phyloP scores from a whole-genome alignment of 2,329 filamentous ascomycete species.

The Fusarium albosuccineum region DNA sequence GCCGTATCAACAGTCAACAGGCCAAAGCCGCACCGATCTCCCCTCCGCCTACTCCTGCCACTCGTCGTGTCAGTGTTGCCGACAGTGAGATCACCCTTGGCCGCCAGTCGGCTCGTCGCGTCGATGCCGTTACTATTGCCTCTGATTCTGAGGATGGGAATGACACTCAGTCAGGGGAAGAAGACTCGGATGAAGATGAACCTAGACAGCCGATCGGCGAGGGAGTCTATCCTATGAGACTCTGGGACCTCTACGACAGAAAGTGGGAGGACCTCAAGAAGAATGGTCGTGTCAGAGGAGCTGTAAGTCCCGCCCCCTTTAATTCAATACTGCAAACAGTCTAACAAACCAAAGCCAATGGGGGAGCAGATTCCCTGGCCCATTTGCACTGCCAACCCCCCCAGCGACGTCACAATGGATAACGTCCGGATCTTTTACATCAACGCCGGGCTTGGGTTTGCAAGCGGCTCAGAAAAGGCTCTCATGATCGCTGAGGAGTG shows the following conservation, averaged over 20 bases:
- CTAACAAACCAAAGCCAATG: background rate
- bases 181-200: background rate
- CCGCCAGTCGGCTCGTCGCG: background rate
- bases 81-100: background rate
- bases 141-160: background rate
- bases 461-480: background rate
- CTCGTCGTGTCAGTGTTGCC: background rate
- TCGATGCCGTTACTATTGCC: background rate
- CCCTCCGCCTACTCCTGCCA: background rate
- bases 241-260: slow-evolving; percentile 6
- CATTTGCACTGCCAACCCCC: background rate
- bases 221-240: background rate
- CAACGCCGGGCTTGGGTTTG: background rate
- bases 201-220: background rate
- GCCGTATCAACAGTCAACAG: background rate
- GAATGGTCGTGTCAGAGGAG: background rate
- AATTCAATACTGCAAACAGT: background rate
- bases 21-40: background rate
- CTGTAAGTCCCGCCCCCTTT: slow-evolving; percentile 1
- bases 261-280: slow-evolving; percentile 11
- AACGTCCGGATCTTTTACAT: slow-evolving; percentile 3
- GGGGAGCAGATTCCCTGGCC: slow-evolving; percentile 19
- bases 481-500: slow-evolving; percentile 5
- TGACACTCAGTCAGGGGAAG: background rate
- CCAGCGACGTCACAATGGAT: background rate